These are phyloP conservation scores for Carpinus fangiana DNA, from an alignment of 306 rosid species.

Conservation along the genomic window DNA sequence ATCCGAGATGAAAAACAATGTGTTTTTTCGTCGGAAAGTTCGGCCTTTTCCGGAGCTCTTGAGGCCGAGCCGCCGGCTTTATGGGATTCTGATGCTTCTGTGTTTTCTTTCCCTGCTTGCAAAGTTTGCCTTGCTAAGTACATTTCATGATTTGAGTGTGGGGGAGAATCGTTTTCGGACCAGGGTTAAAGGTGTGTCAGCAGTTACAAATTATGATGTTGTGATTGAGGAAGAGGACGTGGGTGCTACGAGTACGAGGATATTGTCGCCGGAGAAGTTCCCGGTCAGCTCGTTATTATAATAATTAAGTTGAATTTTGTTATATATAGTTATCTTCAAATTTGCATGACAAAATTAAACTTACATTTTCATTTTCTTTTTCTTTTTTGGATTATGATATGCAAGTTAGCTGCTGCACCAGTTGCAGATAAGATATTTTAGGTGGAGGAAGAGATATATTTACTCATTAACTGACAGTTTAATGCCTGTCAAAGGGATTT, in stretches of 20 bases:
- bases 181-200: neutral
- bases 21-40: conserved; percentile 21
- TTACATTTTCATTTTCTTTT: neutral
- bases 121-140: conserved; percentile 44
- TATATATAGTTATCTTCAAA: neutral
- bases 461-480: too few relatives aligned
- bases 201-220: neutral
- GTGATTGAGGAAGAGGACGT: neutral
- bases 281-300: conserved; percentile 33
- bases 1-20: conserved; percentile 2
- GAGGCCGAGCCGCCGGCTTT: conserved; percentile 26
- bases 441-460: too few relatives aligned
- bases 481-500: too few relatives aligned
- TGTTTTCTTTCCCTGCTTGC: conserved; percentile 36
- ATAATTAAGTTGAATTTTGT: neutral
- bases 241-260: neutral
- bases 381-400: too few relatives aligned
- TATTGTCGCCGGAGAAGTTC: conserved; percentile 7
- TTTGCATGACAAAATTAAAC: neutral
- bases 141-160: conserved; percentile 28
- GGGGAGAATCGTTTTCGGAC: conserved; percentile 12
- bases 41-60: conserved; percentile 23
- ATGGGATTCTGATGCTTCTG: conserved; percentile 34
- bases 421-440: too few relatives aligned
- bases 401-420: too few relatives aligned